Evolutionary conservation across 331 rosid species (phyloP).

Genomic region (Acacia concinna): DNA sequence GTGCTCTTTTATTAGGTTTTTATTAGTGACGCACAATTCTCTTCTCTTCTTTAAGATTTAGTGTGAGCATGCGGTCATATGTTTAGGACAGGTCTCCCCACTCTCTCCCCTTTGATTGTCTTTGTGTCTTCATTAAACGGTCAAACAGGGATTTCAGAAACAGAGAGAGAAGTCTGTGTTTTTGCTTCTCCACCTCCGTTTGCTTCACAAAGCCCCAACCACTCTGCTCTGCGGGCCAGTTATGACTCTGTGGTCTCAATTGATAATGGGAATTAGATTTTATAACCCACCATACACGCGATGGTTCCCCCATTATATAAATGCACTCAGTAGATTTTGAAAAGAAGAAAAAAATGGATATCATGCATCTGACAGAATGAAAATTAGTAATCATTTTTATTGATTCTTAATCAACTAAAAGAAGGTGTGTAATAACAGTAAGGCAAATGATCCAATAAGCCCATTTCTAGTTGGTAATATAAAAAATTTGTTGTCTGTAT

Average conservation of each 20-base stretch:
- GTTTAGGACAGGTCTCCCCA: neutral
- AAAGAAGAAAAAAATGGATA: neutral
- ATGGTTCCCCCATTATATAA: neutral
- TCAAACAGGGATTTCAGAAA: constrained; percentile 30
- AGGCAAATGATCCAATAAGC: constrained; percentile 3
- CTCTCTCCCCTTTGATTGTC: neutral
- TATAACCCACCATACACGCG: neutral
- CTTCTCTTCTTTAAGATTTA: neutral
- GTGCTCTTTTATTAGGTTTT: constrained; percentile 22
- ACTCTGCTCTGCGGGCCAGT: constrained; percentile 12
- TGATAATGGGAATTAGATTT: neutral
- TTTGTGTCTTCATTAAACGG: constrained; percentile 28
- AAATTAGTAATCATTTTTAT: neutral
- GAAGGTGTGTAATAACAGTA: neutral
- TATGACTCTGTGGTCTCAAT: constrained; percentile 7
- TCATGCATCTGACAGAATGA: constrained; percentile 7
- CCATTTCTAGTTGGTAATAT: constrained; percentile 10
- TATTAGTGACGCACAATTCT: neutral
- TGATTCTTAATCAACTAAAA: constrained; percentile 5
- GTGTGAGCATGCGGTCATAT: neutral
- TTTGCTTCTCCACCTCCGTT: constrained; percentile 11
- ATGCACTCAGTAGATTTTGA: neutral
- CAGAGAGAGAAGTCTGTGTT: neutral
- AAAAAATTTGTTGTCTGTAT: neutral
- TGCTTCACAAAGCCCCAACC: constrained; percentile 21